These are phyloP conservation scores for Yarrowia sp. DNA, from an alignment of 805 yeast species.

Conservation along the genomic window DNA sequence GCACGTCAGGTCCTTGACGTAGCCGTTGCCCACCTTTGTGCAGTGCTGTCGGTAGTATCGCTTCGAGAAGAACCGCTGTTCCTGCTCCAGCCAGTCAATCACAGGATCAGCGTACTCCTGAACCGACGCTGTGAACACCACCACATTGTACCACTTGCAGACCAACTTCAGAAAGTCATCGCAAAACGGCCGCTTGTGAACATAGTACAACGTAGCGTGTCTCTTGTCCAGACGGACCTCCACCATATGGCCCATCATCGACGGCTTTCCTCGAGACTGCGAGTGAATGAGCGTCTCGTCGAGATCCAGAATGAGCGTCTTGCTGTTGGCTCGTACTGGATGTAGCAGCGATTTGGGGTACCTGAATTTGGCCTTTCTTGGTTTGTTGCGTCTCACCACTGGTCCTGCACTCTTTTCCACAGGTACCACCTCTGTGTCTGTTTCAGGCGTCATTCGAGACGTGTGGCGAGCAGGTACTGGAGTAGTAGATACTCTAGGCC, in stretches of 20 bases:
- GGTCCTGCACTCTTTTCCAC: background rate
- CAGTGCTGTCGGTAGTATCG: conserved; percentile 81
- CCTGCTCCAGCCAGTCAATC: conserved; percentile 83
- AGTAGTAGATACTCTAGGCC: background rate
- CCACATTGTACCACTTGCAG: conserved; percentile 81
- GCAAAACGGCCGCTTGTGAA: conserved; percentile 88
- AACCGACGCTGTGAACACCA: conserved; percentile 92
- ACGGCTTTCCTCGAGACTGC: conserved; percentile 56
- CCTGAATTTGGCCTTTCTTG: conserved; percentile 5
- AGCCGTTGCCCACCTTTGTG: conserved; percentile 66
- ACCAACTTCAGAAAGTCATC: conserved; percentile 78
- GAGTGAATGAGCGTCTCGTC: conserved; percentile 96
- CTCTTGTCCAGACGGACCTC: conserved; percentile 69
- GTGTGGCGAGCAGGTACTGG: background rate
- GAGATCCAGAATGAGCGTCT: conserved; percentile 79
- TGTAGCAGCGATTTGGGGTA: conserved; percentile 17
- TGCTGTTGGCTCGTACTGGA: conserved; percentile 40
- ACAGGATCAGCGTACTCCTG: conserved; percentile 97
- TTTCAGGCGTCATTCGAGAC: conserved; percentile 1
- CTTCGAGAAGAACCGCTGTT: conserved; percentile 50
- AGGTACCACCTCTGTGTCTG: background rate
- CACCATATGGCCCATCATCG: conserved; percentile 61
- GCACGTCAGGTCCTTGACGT: conserved; percentile 67
- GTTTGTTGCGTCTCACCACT: background rate
- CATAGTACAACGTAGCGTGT: conserved; percentile 80